Evolutionary conservation across 106 monocot species (phyloP).

Genomic region (Cymbidium sinense): DNA sequence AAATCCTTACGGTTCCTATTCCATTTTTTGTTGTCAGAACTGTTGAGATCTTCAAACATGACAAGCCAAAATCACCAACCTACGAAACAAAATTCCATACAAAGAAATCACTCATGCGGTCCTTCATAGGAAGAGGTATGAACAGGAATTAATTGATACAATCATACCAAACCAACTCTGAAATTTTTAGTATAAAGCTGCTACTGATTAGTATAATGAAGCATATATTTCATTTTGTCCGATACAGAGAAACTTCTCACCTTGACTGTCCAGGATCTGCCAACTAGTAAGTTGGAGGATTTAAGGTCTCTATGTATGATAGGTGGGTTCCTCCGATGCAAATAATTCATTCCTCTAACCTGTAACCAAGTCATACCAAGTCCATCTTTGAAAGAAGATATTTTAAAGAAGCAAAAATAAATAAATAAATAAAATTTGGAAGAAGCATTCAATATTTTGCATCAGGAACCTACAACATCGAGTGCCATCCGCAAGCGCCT

Average conservation of each 20-base stretch:
- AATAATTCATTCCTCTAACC: conserved; percentile 41
- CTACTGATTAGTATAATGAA: not conserved
- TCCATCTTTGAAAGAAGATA: not conserved
- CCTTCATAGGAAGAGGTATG: not conserved
- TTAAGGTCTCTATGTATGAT: conserved; percentile 41
- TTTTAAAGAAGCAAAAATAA: not conserved
- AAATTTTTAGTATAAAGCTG: not conserved
- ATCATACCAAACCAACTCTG: not conserved
- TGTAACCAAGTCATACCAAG: conserved; percentile 1
- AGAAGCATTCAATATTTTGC: not conserved
- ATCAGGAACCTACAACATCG: conserved; percentile 36
- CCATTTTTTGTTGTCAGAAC: conserved; percentile 24
- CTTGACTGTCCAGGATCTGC: conserved; percentile 40
- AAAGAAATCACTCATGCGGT: not conserved
- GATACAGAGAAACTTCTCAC: conserved; percentile 1
- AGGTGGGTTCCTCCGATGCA: conserved; percentile 41
- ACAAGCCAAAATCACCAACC: conserved; percentile 45
- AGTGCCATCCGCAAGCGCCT: conserved; percentile 33
- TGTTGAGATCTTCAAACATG: conserved; percentile 31
- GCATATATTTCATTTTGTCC: not conserved
- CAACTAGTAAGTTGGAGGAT: conserved; percentile 37
- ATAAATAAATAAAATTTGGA: conserved; percentile 1
- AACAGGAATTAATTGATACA: not conserved
- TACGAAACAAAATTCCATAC: conserved; percentile 4
- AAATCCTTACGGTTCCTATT: conserved; percentile 30